Conservation (phyloP, 2,329 filamentous ascomycete species). For the Xylaria arbuscula region DNA sequence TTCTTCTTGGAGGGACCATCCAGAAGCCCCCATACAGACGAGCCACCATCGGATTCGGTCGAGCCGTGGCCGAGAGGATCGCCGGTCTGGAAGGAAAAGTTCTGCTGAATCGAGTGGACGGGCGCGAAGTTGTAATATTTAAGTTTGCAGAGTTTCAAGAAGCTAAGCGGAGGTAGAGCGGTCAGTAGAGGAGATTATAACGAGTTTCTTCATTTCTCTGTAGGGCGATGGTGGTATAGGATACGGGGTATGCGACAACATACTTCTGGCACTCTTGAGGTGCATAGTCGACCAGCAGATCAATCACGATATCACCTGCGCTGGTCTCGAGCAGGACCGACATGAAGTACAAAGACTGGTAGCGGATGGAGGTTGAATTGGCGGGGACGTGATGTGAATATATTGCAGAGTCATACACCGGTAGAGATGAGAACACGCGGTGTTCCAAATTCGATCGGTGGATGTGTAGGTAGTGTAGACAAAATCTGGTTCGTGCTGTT, state of each 20-base stretch:
- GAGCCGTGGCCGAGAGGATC: slow-evolving; percentile 91
- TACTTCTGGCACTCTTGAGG: slow-evolving; percentile 96
- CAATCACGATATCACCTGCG: slow-evolving; percentile 92
- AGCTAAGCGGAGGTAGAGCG: slow-evolving; percentile 65
- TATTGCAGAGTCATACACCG: neutral
- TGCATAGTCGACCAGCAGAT: slow-evolving; percentile 87
- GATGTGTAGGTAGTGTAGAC: too few species aligned
- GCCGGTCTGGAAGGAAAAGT: slow-evolving; percentile 96
- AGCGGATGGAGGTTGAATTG: neutral
- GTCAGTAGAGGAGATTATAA: slow-evolving; percentile 58
- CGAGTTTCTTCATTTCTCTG: neutral
- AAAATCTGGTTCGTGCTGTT: too few species aligned
- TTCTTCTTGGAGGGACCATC: slow-evolving; percentile 76
- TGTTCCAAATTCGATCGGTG: too few species aligned
- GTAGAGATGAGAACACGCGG: too few species aligned
- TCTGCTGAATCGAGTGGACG: slow-evolving; percentile 89
- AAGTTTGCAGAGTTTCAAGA: slow-evolving; percentile 97
- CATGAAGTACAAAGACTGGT: slow-evolving; percentile 63
- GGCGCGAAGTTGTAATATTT: slow-evolving; percentile 99
- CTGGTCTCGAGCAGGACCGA: slow-evolving; percentile 95
- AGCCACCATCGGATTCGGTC: slow-evolving; percentile 87
- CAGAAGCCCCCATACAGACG: slow-evolving; percentile 89
- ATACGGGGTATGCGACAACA: slow-evolving; percentile 53
- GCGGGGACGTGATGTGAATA: neutral
- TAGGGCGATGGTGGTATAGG: neutral